phyloP scores from a whole-genome alignment of 352 stramenopile genomes.

The Globisporangium abappressorium region DNA sequence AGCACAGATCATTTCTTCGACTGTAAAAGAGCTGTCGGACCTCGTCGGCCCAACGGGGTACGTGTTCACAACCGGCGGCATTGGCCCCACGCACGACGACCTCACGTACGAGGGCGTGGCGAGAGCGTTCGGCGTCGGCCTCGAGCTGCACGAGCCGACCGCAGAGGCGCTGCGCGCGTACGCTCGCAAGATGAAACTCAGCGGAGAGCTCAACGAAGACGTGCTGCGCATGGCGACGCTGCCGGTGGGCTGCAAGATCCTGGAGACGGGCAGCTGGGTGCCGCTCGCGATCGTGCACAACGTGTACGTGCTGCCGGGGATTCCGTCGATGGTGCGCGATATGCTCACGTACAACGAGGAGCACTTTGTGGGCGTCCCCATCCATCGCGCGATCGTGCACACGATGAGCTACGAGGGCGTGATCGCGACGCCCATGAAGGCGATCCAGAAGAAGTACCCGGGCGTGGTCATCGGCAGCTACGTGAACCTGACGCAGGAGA shows the following conservation, averaged over 20 bases:
- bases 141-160: constrained; percentile 70
- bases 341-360: constrained; percentile 82
- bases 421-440: constrained; percentile 61
- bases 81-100: constrained; percentile 84
- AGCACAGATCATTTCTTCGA: constrained; percentile 58
- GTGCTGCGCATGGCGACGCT: constrained; percentile 72
- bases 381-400: constrained; percentile 68
- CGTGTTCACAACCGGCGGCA: constrained; percentile 85
- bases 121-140: constrained; percentile 59
- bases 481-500: constrained; percentile 74
- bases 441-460: constrained; percentile 61
- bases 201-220: constrained; percentile 55
- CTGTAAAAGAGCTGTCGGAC: constrained; percentile 72
- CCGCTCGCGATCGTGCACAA: constrained; percentile 77
- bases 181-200: constrained; percentile 28
- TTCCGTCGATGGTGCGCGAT: constrained; percentile 73
- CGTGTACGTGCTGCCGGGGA: constrained; percentile 82
- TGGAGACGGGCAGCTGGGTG: constrained; percentile 62
- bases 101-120: constrained; percentile 86
- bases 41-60: constrained; percentile 70
- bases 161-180: constrained; percentile 47
- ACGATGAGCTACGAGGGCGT: constrained; percentile 67
- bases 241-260: constrained; percentile 49
- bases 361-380: constrained; percentile 74
- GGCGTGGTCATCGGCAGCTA: constrained; percentile 82